Percentiles rank a stretch among this genome's conserved stretches.
phyloP scores from a whole-genome alignment of 129 eudicot genomes.

The Chrysanthemum lavandulifolium region DNA sequence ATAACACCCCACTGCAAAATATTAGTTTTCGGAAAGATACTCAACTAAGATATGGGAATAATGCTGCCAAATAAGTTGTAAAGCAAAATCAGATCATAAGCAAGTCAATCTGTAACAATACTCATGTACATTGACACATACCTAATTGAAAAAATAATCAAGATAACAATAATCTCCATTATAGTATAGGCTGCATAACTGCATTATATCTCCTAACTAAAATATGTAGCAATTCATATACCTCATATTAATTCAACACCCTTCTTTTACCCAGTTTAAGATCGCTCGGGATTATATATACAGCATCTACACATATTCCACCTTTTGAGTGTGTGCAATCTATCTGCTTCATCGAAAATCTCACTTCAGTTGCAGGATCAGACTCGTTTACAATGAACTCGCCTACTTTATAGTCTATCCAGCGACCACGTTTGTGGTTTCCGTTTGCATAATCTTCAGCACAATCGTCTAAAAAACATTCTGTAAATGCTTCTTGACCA shows the following conservation, averaged over 20 bases:
- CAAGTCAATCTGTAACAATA: slow-evolving; percentile 13
- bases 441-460: slow-evolving; percentile 49
- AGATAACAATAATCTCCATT: slow-evolving; percentile 32
- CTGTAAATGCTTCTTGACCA: slow-evolving; percentile 69
- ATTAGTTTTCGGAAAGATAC: neutral
- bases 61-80: slow-evolving; percentile 4
- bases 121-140: slow-evolving; percentile 11
- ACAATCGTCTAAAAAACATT: slow-evolving; percentile 66
- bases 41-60: neutral
- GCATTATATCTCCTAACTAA: neutral
- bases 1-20: slow-evolving; percentile 5
- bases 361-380: slow-evolving; percentile 57
- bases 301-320: slow-evolving; percentile 94
- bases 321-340: slow-evolving; percentile 99
- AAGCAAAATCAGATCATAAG: slow-evolving; percentile 30
- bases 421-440: slow-evolving; percentile 67
- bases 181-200: slow-evolving; percentile 26
- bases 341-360: slow-evolving; percentile 88
- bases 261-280: slow-evolving; percentile 42
- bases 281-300: slow-evolving; percentile 70
- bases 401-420: slow-evolving; percentile 92
- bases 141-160: slow-evolving; percentile 12
- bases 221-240: no score
- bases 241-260: slow-evolving; percentile 34
- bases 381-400: slow-evolving; percentile 62